Evolutionary conservation across 257 asterid genomes (phyloP), one percentile per base, ranked within the genome.

Genomic region (Marsdenia floribunda): DNA sequence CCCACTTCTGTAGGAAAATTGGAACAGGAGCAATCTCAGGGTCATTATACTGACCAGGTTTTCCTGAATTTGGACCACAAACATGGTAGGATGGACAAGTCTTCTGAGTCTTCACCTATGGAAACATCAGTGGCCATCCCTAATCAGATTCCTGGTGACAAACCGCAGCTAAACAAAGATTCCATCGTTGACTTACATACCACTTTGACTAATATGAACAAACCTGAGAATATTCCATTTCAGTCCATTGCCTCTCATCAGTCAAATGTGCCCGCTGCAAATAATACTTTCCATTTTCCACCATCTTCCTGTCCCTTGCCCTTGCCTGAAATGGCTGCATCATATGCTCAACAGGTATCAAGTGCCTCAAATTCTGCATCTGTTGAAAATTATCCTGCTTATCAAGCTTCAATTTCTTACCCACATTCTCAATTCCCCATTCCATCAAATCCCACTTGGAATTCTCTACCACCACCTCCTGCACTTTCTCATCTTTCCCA

Each of bases 401-500:
- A 86, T 85, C 91, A 80, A 82, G 84, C 87, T 73, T 89, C 95
- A 57, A 68, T 80, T 71, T 73, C 87, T 83, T 85, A 82, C 76
- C 88, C 87, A 26, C 87, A 80, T 69, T 70, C 90, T 82, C 87
- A 83, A 70, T 86, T 83, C 50, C 78, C 85, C 78, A 81, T 76
- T 68, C 87, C 85, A 42, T 73, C 84, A 68, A 89, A 78, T 68
- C 77, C 85, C 22, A 79, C 82, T 67, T 78, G 90, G 78, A 87
- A 76, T 82, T 82, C 85, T 85, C 72, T 84, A 79, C 89, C 87
- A 52, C 93, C 91, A 11, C 88, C 94, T 19, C 81, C 83, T 59
- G 52, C 79, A 24, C 83, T 33, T 33, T 81, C 78, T n/a, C 75
- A 75, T 71, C 86, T 84, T 55, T 84, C 86, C 38, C 81, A 72